Percentiles rank a stretch among this genome's conserved stretches.
Conservation (phyloP, 768 basidiomycete species). For the Russula griseocarnosa region DNA sequence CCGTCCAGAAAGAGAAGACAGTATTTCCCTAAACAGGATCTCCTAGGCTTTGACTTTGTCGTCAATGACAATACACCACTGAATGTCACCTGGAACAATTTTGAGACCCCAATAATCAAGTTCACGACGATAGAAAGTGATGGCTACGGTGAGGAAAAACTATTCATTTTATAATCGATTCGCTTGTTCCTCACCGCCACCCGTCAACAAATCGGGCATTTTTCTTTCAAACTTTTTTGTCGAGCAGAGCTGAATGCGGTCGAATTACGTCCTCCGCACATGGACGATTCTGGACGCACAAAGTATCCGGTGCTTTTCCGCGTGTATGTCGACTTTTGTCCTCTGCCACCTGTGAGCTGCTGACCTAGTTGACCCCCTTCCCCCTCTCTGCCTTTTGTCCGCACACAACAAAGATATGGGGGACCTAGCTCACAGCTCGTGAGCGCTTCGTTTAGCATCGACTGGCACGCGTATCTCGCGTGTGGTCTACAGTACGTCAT, state of each 20-base stretch:
- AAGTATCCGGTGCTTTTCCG: slow-evolving; percentile 94
- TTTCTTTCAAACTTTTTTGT: slow-evolving; percentile 16
- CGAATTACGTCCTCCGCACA: slow-evolving; percentile 85
- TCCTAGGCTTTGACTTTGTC: slow-evolving; percentile 57
- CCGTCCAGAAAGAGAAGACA: not conserved
- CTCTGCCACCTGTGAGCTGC: not conserved
- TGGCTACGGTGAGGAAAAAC: slow-evolving; percentile 54
- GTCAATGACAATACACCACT: slow-evolving; percentile 70
- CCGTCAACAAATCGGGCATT: not conserved
- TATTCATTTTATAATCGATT: not conserved
- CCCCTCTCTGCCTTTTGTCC: slow-evolving; percentile 7
- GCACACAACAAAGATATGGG: slow-evolving; percentile 59
- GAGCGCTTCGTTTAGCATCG: slow-evolving; percentile 57
- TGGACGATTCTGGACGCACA: slow-evolving; percentile 93
- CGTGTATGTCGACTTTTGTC: slow-evolving; percentile 46
- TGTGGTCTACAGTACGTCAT: slow-evolving; percentile 79
- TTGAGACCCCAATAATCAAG: slow-evolving; percentile 64
- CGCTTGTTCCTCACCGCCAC: not conserved
- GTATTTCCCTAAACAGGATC: not conserved
- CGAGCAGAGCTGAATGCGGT: slow-evolving; percentile 77
- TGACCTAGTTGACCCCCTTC: not conserved
- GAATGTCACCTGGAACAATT: slow-evolving; percentile 58
- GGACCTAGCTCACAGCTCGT: slow-evolving; percentile 86
- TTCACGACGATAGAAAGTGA: slow-evolving; percentile 74
- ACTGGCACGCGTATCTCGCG: slow-evolving; percentile 87